Percentiles rank a stretch among this genome's conserved stretches.
Evolutionary conservation across 164 flowering plant species (phyloP).

Genomic region (Liquidambar formosana): DNA sequence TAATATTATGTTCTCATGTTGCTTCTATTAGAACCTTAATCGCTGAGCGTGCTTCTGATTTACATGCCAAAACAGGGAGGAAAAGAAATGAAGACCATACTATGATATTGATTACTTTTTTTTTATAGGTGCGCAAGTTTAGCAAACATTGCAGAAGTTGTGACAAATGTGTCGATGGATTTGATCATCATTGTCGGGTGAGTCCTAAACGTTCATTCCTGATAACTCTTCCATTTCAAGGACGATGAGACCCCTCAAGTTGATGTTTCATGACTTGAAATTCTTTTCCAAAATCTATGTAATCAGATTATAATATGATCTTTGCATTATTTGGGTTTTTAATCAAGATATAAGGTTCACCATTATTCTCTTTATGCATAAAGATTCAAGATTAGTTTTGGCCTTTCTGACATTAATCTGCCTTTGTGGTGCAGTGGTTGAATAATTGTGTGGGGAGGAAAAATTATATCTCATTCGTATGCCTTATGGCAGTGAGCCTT

Average conservation of each 20-base stretch:
- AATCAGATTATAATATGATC: not conserved
- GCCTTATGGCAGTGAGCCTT: conserved; percentile 80
- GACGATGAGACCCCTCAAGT: not conserved
- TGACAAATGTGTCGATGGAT: conserved; percentile 91
- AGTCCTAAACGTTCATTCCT: conserved; percentile 15
- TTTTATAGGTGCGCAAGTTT: conserved; percentile 69
- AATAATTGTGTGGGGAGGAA: conserved; percentile 90
- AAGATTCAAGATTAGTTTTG: not conserved
- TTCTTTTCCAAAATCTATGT: not conserved
- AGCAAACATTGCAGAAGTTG: conserved; percentile 95
- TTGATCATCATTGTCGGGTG: conserved; percentile 96
- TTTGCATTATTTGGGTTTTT: no score
- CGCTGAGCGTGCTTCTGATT: not conserved
- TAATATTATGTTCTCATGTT: not conserved
- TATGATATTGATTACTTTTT: not conserved
- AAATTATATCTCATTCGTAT: conserved; percentile 73
- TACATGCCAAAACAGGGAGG: not conserved
- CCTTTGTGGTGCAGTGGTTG: conserved; percentile 65
- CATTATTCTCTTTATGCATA: no score
- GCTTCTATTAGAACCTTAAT: not conserved
- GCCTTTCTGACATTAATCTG: not conserved
- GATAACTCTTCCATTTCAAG: not conserved
- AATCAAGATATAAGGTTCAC: no score
- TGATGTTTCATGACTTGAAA: not conserved
- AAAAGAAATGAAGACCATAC: not conserved